Evolutionary conservation across 345 rosid species (phyloP).

Genomic region (Rhodamnia argentea): DNA sequence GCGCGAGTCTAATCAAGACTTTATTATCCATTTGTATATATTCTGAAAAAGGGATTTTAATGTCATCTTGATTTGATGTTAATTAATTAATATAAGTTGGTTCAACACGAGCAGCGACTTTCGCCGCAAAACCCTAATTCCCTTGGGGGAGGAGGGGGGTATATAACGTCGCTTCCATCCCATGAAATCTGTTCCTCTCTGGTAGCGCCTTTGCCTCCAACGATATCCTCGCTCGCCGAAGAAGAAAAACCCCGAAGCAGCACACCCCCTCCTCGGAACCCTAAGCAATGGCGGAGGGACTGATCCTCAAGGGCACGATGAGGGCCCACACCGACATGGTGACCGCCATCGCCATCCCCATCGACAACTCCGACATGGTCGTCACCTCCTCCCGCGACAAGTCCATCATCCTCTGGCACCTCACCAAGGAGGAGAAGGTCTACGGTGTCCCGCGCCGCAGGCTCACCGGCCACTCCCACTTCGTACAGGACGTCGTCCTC

Average conservation of each 20-base stretch:
- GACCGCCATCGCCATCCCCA: slow-evolving; percentile 88
- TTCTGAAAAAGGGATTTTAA: neutral
- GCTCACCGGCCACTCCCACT: slow-evolving; percentile 92
- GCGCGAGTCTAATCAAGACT: no score
- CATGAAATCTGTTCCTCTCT: neutral
- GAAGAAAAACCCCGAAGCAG: neutral
- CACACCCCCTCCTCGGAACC: neutral
- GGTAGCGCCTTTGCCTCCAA: neutral
- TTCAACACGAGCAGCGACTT: neutral
- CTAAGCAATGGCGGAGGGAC: slow-evolving; percentile 51
- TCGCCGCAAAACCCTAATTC: neutral
- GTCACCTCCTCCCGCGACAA: slow-evolving; percentile 95
- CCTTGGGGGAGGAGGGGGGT: neutral
- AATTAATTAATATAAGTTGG: neutral
- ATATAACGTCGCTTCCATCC: neutral
- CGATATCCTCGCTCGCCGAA: neutral
- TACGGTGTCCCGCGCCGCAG: slow-evolving; percentile 84
- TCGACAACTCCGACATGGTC: slow-evolving; percentile 85
- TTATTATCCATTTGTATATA: no score
- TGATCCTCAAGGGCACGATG: slow-evolving; percentile 82
- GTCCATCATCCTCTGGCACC: slow-evolving; percentile 84
- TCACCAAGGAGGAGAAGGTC: slow-evolving; percentile 77
- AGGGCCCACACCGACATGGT: slow-evolving; percentile 94
- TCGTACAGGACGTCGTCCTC: slow-evolving; percentile 90
- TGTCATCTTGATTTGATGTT: neutral